Evolutionary conservation across 148 eudicot species (phyloP), one percentile per base, ranked within the genome.

Genomic region (Limonium bicolor): DNA sequence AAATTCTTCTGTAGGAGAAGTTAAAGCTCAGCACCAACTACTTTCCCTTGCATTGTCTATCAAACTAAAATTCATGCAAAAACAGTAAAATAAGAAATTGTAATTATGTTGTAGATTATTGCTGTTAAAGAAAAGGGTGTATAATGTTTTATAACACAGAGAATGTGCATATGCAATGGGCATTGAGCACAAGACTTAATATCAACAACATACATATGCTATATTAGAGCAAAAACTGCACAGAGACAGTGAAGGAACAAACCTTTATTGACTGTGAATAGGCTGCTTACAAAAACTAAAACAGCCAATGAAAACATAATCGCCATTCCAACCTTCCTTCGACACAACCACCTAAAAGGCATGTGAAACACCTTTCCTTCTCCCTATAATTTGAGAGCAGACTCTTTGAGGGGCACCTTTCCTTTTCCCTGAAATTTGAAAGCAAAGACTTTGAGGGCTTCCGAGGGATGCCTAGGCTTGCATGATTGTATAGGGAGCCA

Each of bases 251-350:
- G 4, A 3, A 2, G 0, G 41, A 55, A 66, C 71, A 17, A 54
- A 82, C 96, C 96, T 82, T 59, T 75, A 51, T 43, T 64, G 34
- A 67, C 69, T 0, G 65, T 56, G 44, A 78, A 70, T 57, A 75
- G 70, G 14, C 82, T 77, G 1, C 70, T 54, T 41, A 66, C 46
- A 53, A 82, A 82, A 50, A 71, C 83, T 56, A 86, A 39, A 36
- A 67, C 41, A 23, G 87, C 79, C 36, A 78, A 62, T 25, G 39
- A 63, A 58, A 56, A 64, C 73, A 86, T 66, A 55, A 82, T 55
- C 79, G 73, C 59, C 96, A 86, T 75, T 36, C 71, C 82, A 39
- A 81, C 69, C 56, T 70, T 78, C 42, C 72, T 68, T 37, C 87
- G 57, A 29, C 78, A 65, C 21, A 78, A 50, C 35, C 47, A 53